Base-by-base conservation (phyloP, 768 basidiomycete genomes). In the Leccinum boreale region DNA sequence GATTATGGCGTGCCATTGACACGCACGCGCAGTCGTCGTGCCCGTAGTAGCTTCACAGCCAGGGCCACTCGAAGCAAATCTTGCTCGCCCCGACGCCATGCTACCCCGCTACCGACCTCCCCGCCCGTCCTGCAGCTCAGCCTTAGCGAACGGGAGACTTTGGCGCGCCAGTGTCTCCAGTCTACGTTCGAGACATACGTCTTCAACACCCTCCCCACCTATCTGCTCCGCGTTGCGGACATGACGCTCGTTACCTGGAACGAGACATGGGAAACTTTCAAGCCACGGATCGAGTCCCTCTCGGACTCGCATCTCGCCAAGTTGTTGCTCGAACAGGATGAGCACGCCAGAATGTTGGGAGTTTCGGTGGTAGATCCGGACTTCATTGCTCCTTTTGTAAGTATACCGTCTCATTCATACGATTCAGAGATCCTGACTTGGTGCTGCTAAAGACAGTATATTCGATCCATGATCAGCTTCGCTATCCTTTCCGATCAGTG, bases 401-500 rank as follows among this genome's bases (percentile, higher is more conserved):
- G 67, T 59, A 24, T 3, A 3, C 17, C 9, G 7, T 35, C 21
- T 23, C 8, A 9, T 5, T 23, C 42, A 11, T 10, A 1, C 33
- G 24, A 19, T 4, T 2, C 5, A 3, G 17, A 3, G 7, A 52
- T 51, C 51, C 53, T 67, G 45, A 69, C 33, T 17, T 52, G 5
- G 28, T 47, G 17, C 28, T 33, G 2, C 24, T 44, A 8, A 55
- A 69, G 67, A 64, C 50, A 60, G 31, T 60, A 62, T 24, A 33
- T 69, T 46, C 62, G 58, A 29, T 8, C 47, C 26, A 60, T 64
- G 58, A 55, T 70, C 52, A 61, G 44, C 28, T 69, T 71, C 9
- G 68, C 67, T 54, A 42, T 67, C 31, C 59, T 69, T 52, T 69
- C 68, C n/a, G 69, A 69, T 51, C 50, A 58, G n/a, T 71, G 68